Base-by-base conservation (phyloP, 2,329 filamentous ascomycete species). In the Xylariaceae sp. region DNA sequence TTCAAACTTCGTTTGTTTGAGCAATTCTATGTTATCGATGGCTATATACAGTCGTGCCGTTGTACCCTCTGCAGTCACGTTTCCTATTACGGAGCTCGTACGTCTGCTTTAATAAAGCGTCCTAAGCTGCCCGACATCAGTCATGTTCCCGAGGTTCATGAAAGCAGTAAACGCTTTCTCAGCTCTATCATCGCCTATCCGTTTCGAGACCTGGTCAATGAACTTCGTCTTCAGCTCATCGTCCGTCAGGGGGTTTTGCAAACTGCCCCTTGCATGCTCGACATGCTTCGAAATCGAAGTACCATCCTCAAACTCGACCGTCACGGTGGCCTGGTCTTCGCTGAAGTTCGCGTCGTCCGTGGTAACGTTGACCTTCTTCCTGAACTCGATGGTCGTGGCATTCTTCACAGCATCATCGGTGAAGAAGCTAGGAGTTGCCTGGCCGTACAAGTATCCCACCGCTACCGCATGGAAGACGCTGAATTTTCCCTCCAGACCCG, bases 391-490 rank as follows among this genome's bases (percentile, higher is more conserved):
- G 34, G 53, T 44, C 5, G 61, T 63, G 9, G 53, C 49, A 55
- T 78, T 73, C n/a, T 65, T 72, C 2, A 82, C 79, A 1, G 80
- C 74, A 0, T 68, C 63, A 64, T 82, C 77, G 4, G 77, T 77
- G 67, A 81, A 84, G 66, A 82, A 74, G 4, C 73, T 74, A 2
- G 80, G 81, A 0, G 78, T 79, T 76, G 80, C 66, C 53, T 80
- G 78, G 0, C 80, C 80, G 59, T 76, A 78, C 1, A 82, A 64
- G 7, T 83, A 62, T 0, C 77, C 80, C 3, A 82, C 74, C 0
- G 79, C 79, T n/a, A 73, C 76, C 4, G 79, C 80, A 63, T 83
- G 80, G 62, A 78, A 83, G 17, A 83, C 78, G 56, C 79, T 81
- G 64, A 83, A 84, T 51, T 84, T 83, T 2, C 72, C 78, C 66